Conservation (phyloP, 768 basidiomycete species). For the Amyloporia xantha region DNA sequence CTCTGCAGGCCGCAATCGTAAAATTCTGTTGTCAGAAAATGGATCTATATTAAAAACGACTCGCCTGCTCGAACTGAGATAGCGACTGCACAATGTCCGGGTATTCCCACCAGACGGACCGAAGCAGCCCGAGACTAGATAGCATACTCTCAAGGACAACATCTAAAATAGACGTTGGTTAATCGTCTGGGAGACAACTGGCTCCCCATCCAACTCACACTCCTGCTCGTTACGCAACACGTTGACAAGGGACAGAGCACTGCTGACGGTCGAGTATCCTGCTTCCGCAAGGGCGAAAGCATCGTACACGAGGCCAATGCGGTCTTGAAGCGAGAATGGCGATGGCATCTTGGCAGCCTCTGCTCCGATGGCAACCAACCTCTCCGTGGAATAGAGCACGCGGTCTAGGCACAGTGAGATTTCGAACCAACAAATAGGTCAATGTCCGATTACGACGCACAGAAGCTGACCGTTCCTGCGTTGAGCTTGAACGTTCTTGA, state of each 20-base stretch:
- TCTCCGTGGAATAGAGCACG: slow-evolving; percentile 77
- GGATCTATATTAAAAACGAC: slow-evolving; percentile 12
- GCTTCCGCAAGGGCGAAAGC: slow-evolving; percentile 74
- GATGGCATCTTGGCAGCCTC: slow-evolving; percentile 67
- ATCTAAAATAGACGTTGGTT: slow-evolving; percentile 38
- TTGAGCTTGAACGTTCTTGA: slow-evolving; percentile 85
- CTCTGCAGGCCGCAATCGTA: slow-evolving; percentile 30
- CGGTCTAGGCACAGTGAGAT: slow-evolving; percentile 61
- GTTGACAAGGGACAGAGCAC: slow-evolving; percentile 66
- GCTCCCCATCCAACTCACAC: too few species aligned
- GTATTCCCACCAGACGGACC: slow-evolving; percentile 82
- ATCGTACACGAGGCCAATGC: slow-evolving; percentile 85
- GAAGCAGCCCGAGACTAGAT: slow-evolving; percentile 45
- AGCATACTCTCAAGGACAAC: slow-evolving; percentile 76
- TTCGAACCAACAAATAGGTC: background rate
- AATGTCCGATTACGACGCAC: slow-evolving; percentile 50
- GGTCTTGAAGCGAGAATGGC: slow-evolving; percentile 74
- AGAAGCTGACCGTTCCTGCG: slow-evolving; percentile 82
- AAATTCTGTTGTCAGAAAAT: background rate
- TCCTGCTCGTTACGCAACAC: slow-evolving; percentile 70
- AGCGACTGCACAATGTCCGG: slow-evolving; percentile 44
- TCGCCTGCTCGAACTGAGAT: slow-evolving; percentile 54
- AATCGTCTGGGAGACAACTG: slow-evolving; percentile 3
- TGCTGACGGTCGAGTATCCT: slow-evolving; percentile 71
- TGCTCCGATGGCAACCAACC: slow-evolving; percentile 68